Percentiles rank a stretch among this genome's conserved stretches.
Conservation (phyloP, 2,329 filamentous ascomycete species). For the Pestalotiopsis sp. region DNA sequence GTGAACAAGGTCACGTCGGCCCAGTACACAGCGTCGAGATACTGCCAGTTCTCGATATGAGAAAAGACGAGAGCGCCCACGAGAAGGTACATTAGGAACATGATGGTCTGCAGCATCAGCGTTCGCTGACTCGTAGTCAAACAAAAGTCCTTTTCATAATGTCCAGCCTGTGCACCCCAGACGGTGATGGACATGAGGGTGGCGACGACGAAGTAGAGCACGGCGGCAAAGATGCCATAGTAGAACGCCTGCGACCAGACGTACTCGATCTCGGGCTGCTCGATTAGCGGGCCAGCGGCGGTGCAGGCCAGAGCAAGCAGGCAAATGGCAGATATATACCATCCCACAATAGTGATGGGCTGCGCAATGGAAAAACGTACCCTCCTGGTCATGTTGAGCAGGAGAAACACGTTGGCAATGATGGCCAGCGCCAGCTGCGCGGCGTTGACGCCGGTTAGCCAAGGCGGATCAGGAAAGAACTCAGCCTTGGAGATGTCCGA, state of each 20-base stretch:
- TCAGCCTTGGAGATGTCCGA: conserved; percentile 49
- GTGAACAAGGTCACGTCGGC: conserved; percentile 73
- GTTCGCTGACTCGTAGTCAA: conserved; percentile 82
- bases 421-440: conserved; percentile 77
- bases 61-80: conserved; percentile 78
- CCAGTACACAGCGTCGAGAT: conserved; percentile 79
- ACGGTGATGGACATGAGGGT: conserved; percentile 80
- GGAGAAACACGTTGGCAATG: conserved; percentile 76
- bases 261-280: conserved; percentile 49
- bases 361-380: conserved; percentile 82
- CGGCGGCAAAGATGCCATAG: conserved; percentile 80
- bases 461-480: conserved; percentile 69
- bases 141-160: conserved; percentile 78
- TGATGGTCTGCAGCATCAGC: conserved; percentile 86
- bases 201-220: conserved; percentile 78
- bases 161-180: conserved; percentile 68
- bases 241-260: conserved; percentile 81
- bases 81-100: conserved; percentile 80
- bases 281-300: conserved; percentile 59
- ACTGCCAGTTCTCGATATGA: conserved; percentile 72
- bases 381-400: conserved; percentile 83
- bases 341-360: conserved; percentile 80
- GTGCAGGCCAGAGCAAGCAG: conserved; percentile 70
- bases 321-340: conserved; percentile 69
- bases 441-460: conserved; percentile 77